Base-by-base conservation (phyloP, 257 asterid genomes). In the Nicotiana undulata region DNA sequence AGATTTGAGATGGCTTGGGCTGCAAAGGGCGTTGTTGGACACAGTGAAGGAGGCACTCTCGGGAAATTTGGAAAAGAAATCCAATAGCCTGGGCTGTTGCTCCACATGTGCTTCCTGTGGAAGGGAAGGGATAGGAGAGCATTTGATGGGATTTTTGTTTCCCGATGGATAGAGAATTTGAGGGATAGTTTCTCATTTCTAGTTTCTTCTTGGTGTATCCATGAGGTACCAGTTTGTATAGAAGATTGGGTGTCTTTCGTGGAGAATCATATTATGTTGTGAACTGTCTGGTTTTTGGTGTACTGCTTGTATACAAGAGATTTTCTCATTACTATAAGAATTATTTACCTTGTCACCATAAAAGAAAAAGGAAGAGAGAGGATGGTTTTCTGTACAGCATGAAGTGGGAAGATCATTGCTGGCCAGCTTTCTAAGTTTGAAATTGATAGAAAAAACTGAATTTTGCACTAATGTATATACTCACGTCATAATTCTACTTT, bases 21-120 rank as follows among this genome's bases (percentile, higher is more conserved):
- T 40, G 32, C 46, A 11, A 68, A 68, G 76, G 76, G 10, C 7
- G 0, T 15, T 68, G 32, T 68, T 40, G 32, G 32, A 68, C 32
- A 68, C 46, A 20, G 76, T 68, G 76, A 68, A 68, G 76, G 56
- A 68, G 53, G 32, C 11, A 68, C 55, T 68, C 76, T 68, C 56
- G 6, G 76, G 13, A 68, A 68, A 68, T 68, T 68, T 40, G 11
- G 32, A 68, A 15, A 68, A 40, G 76, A 9, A 37, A 18, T 68
- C 32, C 12, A 18, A 67, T 53, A 40, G 76, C 44, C 5, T 8
- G 28, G 76, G 46, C n/a, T 40, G 32, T 40, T 68, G n/a, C 76
- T 68, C 76, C 5, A 37, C 32, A 11, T 40, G 18, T 40, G 31
- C 32, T 31, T 68, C 11, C n/a, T 20, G 76, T 68, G 32, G 76